Conservation (phyloP, 257 asterid genomes). For the Fraxinus anomala region DNA sequence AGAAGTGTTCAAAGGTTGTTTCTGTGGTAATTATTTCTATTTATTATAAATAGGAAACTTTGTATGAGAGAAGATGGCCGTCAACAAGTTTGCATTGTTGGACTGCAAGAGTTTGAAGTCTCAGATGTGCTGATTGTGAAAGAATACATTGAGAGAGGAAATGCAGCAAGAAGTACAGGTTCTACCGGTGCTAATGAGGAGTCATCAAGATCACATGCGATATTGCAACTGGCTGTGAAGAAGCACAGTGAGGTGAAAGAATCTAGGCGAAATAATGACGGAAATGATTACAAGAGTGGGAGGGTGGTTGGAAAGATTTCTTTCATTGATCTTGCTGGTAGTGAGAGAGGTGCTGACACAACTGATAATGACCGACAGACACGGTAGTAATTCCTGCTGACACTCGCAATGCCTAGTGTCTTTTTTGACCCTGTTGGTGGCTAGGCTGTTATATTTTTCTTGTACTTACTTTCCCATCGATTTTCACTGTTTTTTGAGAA, state of each 20-base stretch:
- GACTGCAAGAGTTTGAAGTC: slow-evolving; percentile 96
- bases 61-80: slow-evolving; percentile 98
- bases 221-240: slow-evolving; percentile 85
- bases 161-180: slow-evolving; percentile 89
- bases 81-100: slow-evolving; percentile 98
- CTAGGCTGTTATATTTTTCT: not conserved
- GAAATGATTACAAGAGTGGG: slow-evolving; percentile 69
- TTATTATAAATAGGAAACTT: slow-evolving; percentile 60
- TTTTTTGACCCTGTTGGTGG: slow-evolving; percentile 15
- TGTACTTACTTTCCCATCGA: not conserved
- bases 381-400: slow-evolving; percentile 51
- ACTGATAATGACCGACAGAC: slow-evolving; percentile 97
- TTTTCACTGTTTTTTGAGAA: not conserved
- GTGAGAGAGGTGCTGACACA: slow-evolving; percentile 99
- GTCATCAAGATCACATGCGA: slow-evolving; percentile 96
- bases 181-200: slow-evolving; percentile 99
- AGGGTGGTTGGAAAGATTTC: slow-evolving; percentile 93
- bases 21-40: slow-evolving; percentile 3
- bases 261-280: slow-evolving; percentile 68
- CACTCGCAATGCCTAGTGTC: slow-evolving; percentile 3
- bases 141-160: slow-evolving; percentile 89
- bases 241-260: slow-evolving; percentile 89
- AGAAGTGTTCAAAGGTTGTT: not conserved
- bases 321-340: slow-evolving; percentile 98
- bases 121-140: slow-evolving; percentile 89